Evolutionary conservation across 2,329 filamentous ascomycete species (phyloP).

Genomic region (Aspergillus sp.): DNA sequence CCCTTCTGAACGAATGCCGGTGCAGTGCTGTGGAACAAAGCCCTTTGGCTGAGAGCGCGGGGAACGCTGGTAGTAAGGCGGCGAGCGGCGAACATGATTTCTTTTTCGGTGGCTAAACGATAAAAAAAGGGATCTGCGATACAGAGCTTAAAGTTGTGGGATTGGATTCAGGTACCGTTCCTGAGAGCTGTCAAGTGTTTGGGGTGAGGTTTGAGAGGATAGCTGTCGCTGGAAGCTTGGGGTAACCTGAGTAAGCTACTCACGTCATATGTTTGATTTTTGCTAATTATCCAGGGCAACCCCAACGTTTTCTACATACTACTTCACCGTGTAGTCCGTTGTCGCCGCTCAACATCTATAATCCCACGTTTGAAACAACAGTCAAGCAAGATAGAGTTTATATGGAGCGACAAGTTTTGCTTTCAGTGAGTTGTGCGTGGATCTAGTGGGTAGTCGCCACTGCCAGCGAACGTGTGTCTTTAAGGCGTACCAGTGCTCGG

Average conservation of each 20-base stretch:
- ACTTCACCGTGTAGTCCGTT: not conserved
- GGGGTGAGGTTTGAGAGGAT: not conserved
- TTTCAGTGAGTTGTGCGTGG: too few relatives aligned
- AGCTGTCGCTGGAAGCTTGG: not conserved
- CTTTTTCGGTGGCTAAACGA: not conserved
- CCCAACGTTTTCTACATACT: not conserved
- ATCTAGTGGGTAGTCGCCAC: too few relatives aligned
- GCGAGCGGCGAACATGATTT: slow-evolving; percentile 39
- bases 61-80: slow-evolving; percentile 35
- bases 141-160: not conserved
- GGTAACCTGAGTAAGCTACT: slow-evolving; percentile 2
- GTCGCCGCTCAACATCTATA: not conserved
- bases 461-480: too few relatives aligned
- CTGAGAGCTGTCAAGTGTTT: not conserved
- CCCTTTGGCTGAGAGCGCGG: slow-evolving; percentile 30
- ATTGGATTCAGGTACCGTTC: not conserved
- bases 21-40: slow-evolving; percentile 41
- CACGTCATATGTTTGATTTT: not conserved
- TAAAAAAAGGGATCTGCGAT: not conserved
- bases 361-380: not conserved
- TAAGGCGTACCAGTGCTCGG: too few relatives aligned
- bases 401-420: not conserved
- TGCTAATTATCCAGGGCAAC: not conserved
- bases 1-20: slow-evolving; percentile 66
- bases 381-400: not conserved